Conservation (phyloP, 2,329 filamentous ascomycete species). For the Aspergillus caelatus region DNA sequence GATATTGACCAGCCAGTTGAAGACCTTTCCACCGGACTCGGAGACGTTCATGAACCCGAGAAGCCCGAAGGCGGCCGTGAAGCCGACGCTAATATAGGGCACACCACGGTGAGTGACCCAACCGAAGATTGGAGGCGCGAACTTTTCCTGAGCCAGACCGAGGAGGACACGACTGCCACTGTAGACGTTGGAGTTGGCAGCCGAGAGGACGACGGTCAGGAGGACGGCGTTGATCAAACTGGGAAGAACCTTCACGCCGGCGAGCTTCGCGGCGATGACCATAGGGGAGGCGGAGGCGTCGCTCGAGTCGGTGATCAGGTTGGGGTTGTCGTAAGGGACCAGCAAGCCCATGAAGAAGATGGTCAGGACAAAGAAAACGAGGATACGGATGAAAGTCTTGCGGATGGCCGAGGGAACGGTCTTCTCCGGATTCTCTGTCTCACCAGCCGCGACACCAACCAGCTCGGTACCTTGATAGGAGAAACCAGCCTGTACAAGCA, state of each 20-base stretch:
- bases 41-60: slow-evolving; percentile 71
- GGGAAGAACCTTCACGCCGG: slow-evolving; percentile 37
- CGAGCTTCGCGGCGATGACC: slow-evolving; percentile 44
- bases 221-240: slow-evolving; percentile 42
- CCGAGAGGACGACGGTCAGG: slow-evolving; percentile 42
- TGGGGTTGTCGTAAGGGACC: slow-evolving; percentile 63
- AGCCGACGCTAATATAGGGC: slow-evolving; percentile 44
- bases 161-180: slow-evolving; percentile 66
- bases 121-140: slow-evolving; percentile 45
- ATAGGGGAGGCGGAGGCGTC: slow-evolving; percentile 37
- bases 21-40: slow-evolving; percentile 61
- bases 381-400: slow-evolving; percentile 73
- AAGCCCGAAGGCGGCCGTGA: slow-evolving; percentile 57
- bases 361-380: slow-evolving; percentile 55
- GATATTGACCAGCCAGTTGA: slow-evolving; percentile 46
- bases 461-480: slow-evolving; percentile 66
- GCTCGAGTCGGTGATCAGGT: slow-evolving; percentile 44
- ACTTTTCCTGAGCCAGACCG: slow-evolving; percentile 57
- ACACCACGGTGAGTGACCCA: slow-evolving; percentile 43
- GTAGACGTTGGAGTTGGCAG: slow-evolving; percentile 44
- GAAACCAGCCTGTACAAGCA: slow-evolving; percentile 47
- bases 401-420: slow-evolving; percentile 71
- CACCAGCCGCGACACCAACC: slow-evolving; percentile 74
- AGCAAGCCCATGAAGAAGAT: slow-evolving; percentile 69
- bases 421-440: slow-evolving; percentile 70